These are phyloP conservation scores for Collybia sp. DNA, from an alignment of 768 basidiomycete genomes.

Conservation along the genomic window DNA sequence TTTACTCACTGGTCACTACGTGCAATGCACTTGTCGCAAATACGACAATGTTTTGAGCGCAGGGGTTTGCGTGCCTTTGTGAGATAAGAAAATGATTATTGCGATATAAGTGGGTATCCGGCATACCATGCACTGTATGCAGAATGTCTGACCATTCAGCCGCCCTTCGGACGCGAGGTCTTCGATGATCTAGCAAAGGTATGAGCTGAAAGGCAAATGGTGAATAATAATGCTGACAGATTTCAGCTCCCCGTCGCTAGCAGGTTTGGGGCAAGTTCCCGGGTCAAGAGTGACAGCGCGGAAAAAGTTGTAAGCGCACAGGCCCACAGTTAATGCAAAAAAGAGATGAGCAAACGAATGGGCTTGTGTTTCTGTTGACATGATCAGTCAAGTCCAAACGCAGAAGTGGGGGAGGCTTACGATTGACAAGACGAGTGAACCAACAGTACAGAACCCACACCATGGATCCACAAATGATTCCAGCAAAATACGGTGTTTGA, in stretches of 20 bases:
- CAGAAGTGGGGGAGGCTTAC: constrained; percentile 32
- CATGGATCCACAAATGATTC: constrained; percentile 82
- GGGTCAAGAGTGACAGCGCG: constrained; percentile 85
- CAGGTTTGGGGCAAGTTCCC: constrained; percentile 78
- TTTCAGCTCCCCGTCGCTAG: constrained; percentile 82
- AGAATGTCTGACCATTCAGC: constrained; percentile 95
- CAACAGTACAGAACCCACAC: constrained; percentile 86
- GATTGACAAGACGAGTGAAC: constrained; percentile 70
- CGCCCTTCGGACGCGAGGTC: constrained; percentile 84
- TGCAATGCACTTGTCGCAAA: constrained; percentile 86
- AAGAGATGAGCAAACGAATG: constrained; percentile 72
- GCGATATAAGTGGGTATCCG: neutral
- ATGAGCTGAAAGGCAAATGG: neutral
- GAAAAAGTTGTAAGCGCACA: constrained; percentile 90
- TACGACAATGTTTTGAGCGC: constrained; percentile 91
- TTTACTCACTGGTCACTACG: constrained; percentile 85
- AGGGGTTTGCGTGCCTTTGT: constrained; percentile 79
- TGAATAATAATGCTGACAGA: constrained; percentile 46
- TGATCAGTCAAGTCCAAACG: too few relatives aligned
- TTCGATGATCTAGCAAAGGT: constrained; percentile 69
- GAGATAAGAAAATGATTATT: neutral
- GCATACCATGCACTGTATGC: constrained; percentile 89
- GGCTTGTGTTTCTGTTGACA: constrained; percentile 61
- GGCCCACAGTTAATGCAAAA: constrained; percentile 63
- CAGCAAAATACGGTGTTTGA: constrained; percentile 88